Conservation (phyloP, 768 basidiomycete genomes). For the Kwoniella newhampshirensis region DNA sequence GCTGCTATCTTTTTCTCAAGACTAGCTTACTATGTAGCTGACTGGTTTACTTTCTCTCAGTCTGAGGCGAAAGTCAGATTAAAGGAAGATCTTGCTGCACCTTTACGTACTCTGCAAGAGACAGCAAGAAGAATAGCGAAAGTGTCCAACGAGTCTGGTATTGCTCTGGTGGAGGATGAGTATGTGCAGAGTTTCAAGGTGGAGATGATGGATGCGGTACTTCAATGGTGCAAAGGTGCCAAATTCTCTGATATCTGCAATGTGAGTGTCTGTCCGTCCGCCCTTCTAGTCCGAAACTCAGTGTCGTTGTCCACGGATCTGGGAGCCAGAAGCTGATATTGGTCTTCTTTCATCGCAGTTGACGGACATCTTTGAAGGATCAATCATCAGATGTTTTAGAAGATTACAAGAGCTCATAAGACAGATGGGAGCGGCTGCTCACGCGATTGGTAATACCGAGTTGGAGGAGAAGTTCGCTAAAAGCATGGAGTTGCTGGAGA, state of each 20-base stretch:
- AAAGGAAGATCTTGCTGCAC: conserved; percentile 89
- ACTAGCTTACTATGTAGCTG: not conserved
- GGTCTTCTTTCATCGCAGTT: conserved; percentile 63
- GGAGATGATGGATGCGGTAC: conserved; percentile 95
- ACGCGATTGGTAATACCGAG: conserved; percentile 93
- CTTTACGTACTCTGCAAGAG: conserved; percentile 92
- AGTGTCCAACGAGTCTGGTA: conserved; percentile 89
- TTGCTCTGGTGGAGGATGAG: conserved; percentile 84
- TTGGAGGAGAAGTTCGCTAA: conserved; percentile 91
- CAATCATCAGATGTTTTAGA: conserved; percentile 91
- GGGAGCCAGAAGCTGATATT: not conserved
- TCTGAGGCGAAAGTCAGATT: conserved; percentile 62
- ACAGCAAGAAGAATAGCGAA: conserved; percentile 93
- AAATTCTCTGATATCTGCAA: conserved; percentile 96
- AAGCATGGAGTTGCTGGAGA: conserved; percentile 85
- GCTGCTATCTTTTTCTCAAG: not conserved
- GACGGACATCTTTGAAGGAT: conserved; percentile 95
- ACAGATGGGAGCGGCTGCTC: conserved; percentile 84
- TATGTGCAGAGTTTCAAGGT: conserved; percentile 97
- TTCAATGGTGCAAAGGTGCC: conserved; percentile 97
- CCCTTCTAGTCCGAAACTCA: not conserved
- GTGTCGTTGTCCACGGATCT: no score
- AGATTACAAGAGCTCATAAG: conserved; percentile 88
- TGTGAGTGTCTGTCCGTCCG: conserved; percentile 56
- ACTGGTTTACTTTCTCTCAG: conserved; percentile 14